Conservation (phyloP, 768 basidiomycete genomes). For the Porpolomopsis calyptriformis region DNA sequence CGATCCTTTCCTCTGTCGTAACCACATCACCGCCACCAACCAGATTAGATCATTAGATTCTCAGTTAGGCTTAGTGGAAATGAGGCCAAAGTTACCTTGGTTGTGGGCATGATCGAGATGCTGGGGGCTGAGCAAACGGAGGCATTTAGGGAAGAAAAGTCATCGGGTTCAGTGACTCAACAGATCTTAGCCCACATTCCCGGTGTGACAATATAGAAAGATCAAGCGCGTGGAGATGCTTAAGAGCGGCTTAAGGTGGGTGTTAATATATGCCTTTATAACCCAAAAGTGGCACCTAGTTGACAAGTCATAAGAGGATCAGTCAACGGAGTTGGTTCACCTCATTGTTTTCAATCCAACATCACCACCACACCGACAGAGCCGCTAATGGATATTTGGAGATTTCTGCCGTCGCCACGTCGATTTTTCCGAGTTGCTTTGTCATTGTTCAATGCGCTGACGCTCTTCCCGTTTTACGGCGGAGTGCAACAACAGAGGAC, state of each 20-base stretch:
- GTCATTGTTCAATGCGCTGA: slow-evolving; percentile 35
- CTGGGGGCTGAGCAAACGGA: not conserved
- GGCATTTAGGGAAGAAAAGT: not conserved
- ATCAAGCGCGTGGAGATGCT: no score
- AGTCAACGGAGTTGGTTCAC: not conserved
- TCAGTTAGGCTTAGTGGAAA: not conserved
- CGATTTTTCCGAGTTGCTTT: slow-evolving; percentile 39
- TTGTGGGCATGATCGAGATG: not conserved
- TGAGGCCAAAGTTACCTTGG: not conserved
- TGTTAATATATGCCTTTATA: no score
- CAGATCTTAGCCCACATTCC: not conserved
- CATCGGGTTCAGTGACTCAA: not conserved
- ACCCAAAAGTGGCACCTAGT: no score
- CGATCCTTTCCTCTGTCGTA: not conserved
- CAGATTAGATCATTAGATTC: not conserved
- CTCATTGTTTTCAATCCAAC: no score
- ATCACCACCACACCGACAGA: no score
- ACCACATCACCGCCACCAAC: not conserved
- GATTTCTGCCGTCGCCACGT: slow-evolving; percentile 43
- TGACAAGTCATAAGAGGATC: slow-evolving; percentile 4
- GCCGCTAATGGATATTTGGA: slow-evolving; percentile 35
- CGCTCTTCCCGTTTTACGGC: slow-evolving; percentile 20
- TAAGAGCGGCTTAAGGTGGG: no score
- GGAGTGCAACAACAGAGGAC: slow-evolving; percentile 21
- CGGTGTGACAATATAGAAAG: not conserved